phyloP scores from a whole-genome alignment of 371 early-diverging fungal species.

The Zychaea mexicana region DNA sequence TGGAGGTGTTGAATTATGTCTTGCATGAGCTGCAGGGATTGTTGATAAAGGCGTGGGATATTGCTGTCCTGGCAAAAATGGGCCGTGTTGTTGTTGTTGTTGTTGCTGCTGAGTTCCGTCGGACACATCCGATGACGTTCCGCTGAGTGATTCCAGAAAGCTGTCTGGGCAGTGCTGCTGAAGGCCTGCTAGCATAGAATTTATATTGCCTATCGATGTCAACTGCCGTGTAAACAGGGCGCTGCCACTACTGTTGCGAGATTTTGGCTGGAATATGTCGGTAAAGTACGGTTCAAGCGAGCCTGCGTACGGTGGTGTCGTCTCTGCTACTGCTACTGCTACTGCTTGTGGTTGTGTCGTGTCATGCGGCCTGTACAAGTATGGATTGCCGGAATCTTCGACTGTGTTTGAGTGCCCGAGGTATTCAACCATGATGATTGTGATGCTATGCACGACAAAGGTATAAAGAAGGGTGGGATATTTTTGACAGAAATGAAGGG shows the following conservation, averaged over 20 bases:
- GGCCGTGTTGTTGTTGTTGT: not conserved
- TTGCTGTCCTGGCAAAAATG: no score
- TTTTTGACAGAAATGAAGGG: no score
- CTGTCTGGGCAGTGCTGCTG: not conserved
- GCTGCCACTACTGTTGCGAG: not conserved
- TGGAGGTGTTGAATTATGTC: not conserved
- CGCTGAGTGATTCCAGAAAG: not conserved
- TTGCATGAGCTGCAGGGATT: not conserved
- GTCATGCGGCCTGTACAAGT: not conserved
- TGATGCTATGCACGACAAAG: not conserved
- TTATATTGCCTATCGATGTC: not conserved
- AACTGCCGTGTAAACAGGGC: not conserved
- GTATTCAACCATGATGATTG: not conserved
- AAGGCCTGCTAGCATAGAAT: not conserved
- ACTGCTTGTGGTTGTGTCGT: no score
- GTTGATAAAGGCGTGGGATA: not conserved
- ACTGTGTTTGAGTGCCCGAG: no score
- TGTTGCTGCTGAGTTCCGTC: not conserved
- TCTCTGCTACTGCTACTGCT: no score
- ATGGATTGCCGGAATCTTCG: no score
- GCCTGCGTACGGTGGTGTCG: no score
- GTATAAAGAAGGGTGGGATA: no score
- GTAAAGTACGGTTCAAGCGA: no score
- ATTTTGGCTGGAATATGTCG: not conserved
- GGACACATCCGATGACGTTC: constrained; percentile 6